These are phyloP conservation scores for Capronia coronata DNA, from an alignment of 2,329 filamentous ascomycete genomes.

Conservation along the genomic window DNA sequence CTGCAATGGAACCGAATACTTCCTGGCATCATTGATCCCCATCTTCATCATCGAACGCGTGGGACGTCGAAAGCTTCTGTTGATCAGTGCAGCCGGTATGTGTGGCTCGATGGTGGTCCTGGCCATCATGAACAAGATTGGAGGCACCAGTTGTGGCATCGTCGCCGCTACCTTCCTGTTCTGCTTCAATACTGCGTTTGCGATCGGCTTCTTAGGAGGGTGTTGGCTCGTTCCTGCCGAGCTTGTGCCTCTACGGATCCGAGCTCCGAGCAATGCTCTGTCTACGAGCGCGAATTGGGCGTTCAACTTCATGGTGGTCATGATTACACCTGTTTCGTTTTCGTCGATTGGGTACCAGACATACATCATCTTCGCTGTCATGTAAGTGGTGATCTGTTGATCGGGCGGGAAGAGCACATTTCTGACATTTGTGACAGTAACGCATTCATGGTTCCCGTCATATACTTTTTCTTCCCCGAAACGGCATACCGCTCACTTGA, in stretches of 20 bases:
- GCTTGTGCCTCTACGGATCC: slow-evolving; percentile 47
- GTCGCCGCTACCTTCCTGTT: slow-evolving; percentile 52
- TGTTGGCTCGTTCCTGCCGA: slow-evolving; percentile 41
- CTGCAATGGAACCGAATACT: slow-evolving; percentile 26
- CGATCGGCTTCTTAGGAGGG: slow-evolving; percentile 49
- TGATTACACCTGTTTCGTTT: slow-evolving; percentile 77
- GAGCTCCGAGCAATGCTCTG: slow-evolving; percentile 58
- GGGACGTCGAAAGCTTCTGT: slow-evolving; percentile 19
- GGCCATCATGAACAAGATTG: slow-evolving; percentile 30
- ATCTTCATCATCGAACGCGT: slow-evolving; percentile 21
- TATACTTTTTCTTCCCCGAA: slow-evolving; percentile 58
- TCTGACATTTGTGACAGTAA: slow-evolving; percentile 36
- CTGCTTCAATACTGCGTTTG: slow-evolving; percentile 58
- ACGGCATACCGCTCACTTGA: slow-evolving; percentile 56
- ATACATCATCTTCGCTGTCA: slow-evolving; percentile 71
- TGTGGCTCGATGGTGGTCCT: slow-evolving; percentile 19
- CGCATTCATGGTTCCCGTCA: slow-evolving; percentile 49
- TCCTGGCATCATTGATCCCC: slow-evolving; percentile 18
- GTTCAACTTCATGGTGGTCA: slow-evolving; percentile 70
- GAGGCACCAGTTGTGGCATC: slow-evolving; percentile 37
- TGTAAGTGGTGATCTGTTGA: slow-evolving; percentile 41
- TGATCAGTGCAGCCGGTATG: slow-evolving; percentile 17
- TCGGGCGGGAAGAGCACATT: neutral
- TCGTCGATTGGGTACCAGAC: slow-evolving; percentile 65
- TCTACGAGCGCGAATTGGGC: slow-evolving; percentile 65